Percentiles rank a stretch among this genome's conserved stretches.
These are phyloP conservation scores for Trichophyton verrucosum DNA, from an alignment of 2,329 filamentous ascomycete genomes.

Conservation along the genomic window DNA sequence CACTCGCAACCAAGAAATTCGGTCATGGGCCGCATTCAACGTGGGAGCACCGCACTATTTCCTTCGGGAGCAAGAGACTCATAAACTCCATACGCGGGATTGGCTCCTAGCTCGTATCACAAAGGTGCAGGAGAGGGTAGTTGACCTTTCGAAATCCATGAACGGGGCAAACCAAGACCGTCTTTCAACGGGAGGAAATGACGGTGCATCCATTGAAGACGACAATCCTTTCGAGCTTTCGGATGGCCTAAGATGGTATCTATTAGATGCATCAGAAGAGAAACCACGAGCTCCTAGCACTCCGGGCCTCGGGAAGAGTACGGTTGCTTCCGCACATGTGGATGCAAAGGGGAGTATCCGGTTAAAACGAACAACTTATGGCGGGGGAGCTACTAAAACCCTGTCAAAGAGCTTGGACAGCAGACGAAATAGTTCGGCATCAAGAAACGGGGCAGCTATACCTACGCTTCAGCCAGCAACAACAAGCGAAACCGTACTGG, in stretches of 20 bases:
- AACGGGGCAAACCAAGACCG: constrained; percentile 40
- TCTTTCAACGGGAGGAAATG: constrained; percentile 40
- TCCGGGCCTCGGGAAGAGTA: constrained; percentile 80
- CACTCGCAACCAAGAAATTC: constrained; percentile 83
- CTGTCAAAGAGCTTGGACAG: constrained; percentile 82
- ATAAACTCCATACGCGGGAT: constrained; percentile 71
- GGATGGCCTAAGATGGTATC: constrained; percentile 89
- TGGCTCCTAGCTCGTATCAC: constrained; percentile 94
- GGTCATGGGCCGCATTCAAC: constrained; percentile 97
- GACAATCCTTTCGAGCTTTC: constrained; percentile 96
- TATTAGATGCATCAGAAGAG: constrained; percentile 87
- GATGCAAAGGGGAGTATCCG: constrained; percentile 63
- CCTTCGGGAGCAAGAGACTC: constrained; percentile 78
- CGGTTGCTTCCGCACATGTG: constrained; percentile 75
- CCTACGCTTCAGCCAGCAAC: constrained; percentile 24
- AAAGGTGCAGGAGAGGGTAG: constrained; percentile 81
- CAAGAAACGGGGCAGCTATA: constrained; percentile 52
- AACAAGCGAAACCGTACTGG: constrained; percentile 26
- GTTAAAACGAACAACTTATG: constrained; percentile 43
- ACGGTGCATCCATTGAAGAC: constrained; percentile 55
- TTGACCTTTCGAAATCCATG: constrained; percentile 75
- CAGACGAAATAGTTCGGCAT: constrained; percentile 74
- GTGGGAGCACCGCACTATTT: constrained; percentile 96
- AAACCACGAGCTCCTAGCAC: constrained; percentile 86
- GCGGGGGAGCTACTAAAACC: constrained; percentile 63